A percentile compares a stretch with the other conserved stretches of the same genome.
These are phyloP conservation scores for Gracilaria vermiculophylla DNA, from an alignment of 23 red algal species.

Conservation along the genomic window DNA sequence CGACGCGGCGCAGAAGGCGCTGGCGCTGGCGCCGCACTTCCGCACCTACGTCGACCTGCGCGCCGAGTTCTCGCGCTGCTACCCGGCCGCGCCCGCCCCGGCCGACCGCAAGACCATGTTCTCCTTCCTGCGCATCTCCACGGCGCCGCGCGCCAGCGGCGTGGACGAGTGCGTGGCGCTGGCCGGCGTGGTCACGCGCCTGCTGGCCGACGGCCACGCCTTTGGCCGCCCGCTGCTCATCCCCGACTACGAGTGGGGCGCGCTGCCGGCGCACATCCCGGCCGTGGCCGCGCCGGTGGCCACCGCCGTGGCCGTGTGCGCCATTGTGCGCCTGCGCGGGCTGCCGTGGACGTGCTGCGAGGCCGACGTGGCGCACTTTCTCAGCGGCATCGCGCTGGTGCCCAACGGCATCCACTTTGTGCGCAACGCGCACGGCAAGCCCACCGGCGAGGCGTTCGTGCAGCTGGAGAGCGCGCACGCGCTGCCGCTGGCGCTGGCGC, in stretches of 20 bases:
- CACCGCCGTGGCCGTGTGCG: slow-evolving; percentile 76
- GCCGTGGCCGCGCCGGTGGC: slow-evolving; percentile 72
- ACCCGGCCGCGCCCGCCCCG: slow-evolving; percentile 48
- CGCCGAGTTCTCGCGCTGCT: slow-evolving; percentile 70
- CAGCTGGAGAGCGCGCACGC: slow-evolving; percentile 70
- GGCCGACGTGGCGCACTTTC: slow-evolving; percentile 79
- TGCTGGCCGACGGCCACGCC: slow-evolving; percentile 58
- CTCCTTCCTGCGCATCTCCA: slow-evolving; percentile 46
- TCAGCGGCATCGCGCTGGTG: slow-evolving; percentile 47
- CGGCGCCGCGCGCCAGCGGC: slow-evolving; percentile 36
- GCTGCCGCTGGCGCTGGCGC: slow-evolving; percentile 35
- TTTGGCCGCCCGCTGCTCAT: slow-evolving; percentile 54
- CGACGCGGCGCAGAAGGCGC: slow-evolving; percentile 69
- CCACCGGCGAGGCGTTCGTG: slow-evolving; percentile 93
- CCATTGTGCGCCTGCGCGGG: slow-evolving; percentile 87
- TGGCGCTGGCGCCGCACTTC: slow-evolving; percentile 66
- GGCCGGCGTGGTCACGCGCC: slow-evolving; percentile 48
- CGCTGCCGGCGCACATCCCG: slow-evolving; percentile 41
- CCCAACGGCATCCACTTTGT: slow-evolving; percentile 85
- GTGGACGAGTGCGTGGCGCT: slow-evolving; percentile 63
- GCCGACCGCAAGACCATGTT: slow-evolving; percentile 70
- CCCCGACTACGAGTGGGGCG: slow-evolving; percentile 65
- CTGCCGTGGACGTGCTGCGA: slow-evolving; percentile 88
- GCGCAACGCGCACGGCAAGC: slow-evolving; percentile 77
- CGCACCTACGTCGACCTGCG: slow-evolving; percentile 73